These are phyloP conservation scores for Pseudonitzschia pungens DNA, from an alignment of 108 stramenopile genomes.

Conservation along the genomic window DNA sequence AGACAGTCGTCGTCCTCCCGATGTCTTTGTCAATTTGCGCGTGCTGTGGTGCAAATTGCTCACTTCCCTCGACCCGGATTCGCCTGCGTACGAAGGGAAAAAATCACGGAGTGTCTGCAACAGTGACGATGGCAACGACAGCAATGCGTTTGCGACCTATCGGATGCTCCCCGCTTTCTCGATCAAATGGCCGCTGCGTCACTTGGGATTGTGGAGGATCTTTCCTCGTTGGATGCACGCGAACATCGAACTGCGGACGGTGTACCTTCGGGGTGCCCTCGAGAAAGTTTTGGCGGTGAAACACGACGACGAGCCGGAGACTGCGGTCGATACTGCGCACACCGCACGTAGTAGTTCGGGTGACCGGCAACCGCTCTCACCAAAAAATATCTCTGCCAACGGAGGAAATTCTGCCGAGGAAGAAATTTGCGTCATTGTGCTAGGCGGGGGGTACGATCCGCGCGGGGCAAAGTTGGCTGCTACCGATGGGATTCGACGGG, in stretches of 20 bases:
- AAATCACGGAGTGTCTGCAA: neutral
- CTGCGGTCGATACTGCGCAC: neutral
- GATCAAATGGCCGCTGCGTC: constrained; percentile 10
- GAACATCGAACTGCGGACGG: constrained; percentile 78
- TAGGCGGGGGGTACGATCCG: constrained; percentile 79
- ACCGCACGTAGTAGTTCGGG: too few relatives aligned
- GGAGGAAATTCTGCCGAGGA: too few relatives aligned
- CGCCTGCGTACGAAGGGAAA: constrained; percentile 19
- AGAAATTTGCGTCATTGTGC: constrained; percentile 40
- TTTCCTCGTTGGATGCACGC: constrained; percentile 78
- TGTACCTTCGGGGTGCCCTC: constrained; percentile 63
- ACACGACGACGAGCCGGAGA: too few relatives aligned
- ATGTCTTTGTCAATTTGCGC: constrained; percentile 27
- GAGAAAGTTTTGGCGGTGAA: constrained; percentile 21
- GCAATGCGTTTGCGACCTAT: constrained; percentile 2
- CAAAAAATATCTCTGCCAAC: too few relatives aligned
- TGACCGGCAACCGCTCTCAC: neutral
- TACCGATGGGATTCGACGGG: constrained; percentile 33
- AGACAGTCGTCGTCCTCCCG: constrained; percentile 1
- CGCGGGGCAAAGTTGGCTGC: constrained; percentile 47
- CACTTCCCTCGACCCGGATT: constrained; percentile 14
- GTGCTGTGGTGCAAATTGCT: constrained; percentile 29
- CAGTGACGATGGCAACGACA: neutral
- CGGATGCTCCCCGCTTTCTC: constrained; percentile 13
- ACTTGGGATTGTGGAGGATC: constrained; percentile 14